Conservation (phyloP, 371 early-diverging fungal species). For the Apophysomyces ossiformis region DNA sequence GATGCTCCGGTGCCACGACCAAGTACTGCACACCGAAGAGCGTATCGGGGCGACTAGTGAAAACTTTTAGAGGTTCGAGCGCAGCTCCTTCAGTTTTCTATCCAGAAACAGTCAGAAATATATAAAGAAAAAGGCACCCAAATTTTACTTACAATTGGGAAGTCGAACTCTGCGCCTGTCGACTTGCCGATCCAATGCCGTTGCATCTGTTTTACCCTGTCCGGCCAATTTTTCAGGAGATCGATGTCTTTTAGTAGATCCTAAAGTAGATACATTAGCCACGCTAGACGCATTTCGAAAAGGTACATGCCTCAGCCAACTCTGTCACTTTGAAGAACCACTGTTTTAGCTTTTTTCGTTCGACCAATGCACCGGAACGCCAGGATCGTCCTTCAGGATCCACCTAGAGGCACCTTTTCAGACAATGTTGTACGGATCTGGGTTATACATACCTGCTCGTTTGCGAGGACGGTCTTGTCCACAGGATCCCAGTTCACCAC, state of each 20-base stretch:
- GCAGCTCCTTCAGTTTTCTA: neutral
- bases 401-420: slow-evolving; percentile 52
- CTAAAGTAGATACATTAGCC: slow-evolving; percentile 32
- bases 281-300: neutral
- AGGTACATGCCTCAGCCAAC: slow-evolving; percentile 71
- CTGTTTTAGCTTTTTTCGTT: slow-evolving; percentile 82
- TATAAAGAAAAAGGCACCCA: neutral
- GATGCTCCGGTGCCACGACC: slow-evolving; percentile 78
- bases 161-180: slow-evolving; percentile 79
- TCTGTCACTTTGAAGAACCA: slow-evolving; percentile 93
- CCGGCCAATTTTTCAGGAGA: slow-evolving; percentile 83
- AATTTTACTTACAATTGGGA: slow-evolving; percentile 44
- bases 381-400: slow-evolving; percentile 89
- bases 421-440: neutral
- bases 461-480: slow-evolving; percentile 93
- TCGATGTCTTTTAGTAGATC: slow-evolving; percentile 80
- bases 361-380: slow-evolving; percentile 94
- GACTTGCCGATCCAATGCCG: slow-evolving; percentile 94
- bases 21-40: slow-evolving; percentile 79
- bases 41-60: slow-evolving; percentile 84
- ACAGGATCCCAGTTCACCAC: slow-evolving; percentile 97
- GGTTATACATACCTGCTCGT: slow-evolving; percentile 78
- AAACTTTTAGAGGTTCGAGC: slow-evolving; percentile 61
- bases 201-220: slow-evolving; percentile 89
- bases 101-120: neutral